Evolutionary conservation across 176 grass and related monocot genomes (phyloP), one percentile per base, ranked within the genome.

Genomic region (Aegilops speltoides): DNA sequence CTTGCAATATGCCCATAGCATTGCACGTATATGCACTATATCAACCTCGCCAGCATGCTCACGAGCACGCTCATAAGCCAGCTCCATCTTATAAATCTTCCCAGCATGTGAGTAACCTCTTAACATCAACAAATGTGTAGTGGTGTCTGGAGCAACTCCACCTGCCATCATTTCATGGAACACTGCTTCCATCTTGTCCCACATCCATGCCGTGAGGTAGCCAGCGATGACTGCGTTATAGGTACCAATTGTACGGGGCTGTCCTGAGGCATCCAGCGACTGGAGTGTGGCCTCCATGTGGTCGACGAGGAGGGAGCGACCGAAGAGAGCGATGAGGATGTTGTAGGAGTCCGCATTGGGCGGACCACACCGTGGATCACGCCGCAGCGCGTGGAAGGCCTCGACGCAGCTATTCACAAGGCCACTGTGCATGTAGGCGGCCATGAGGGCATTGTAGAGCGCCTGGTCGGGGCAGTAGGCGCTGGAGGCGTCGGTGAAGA

Each of bases 391-490:
- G 19, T 87, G 81, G 81, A 93, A 99, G 75, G 86, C 43, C 4
- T 85, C 67, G 29, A 91, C 4, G 79, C 91, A 92, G 33, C 68
- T 67, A 26, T 89, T 89, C 7, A 72, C 83, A 32, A 94, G 87
- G 25, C 94, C 97, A 81, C 57, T 72, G 72, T 91, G 91, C 97
- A 94, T 96, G 90, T 94, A 96, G 3, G 90, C 82, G 7, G 93
- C 63, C 92, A 99, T 96, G 66, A 99, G 97, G 22, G 92, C 92
- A 69, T 96, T 99, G 80, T 96, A 99, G 61, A 96, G 87, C 3
- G 65, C 85, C 29, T 83, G 64, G 79, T 99, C 83, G 9, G 88
- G 86, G 68, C 84, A 78, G 37, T 85, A 83, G 10, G 48, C 41
- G 20, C 59, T 73, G 28, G 85, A 38, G 14, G 92, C 92, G 8